Base-by-base conservation (phyloP, 495 filamentous ascomycete genomes). In the Hypoxylon perforatum region DNA sequence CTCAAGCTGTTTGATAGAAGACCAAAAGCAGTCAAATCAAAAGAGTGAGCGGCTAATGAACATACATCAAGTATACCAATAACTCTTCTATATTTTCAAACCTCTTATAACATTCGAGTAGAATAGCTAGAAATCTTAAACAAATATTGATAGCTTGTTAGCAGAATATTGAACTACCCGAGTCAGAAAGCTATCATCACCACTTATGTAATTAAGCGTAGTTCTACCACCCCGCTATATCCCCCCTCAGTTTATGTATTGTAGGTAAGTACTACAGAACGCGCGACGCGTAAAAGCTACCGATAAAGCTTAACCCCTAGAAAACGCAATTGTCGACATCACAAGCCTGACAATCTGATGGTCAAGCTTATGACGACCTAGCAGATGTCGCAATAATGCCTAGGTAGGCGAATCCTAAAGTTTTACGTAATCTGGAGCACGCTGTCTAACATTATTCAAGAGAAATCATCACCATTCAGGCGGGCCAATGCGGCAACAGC, bases 401-500 rank as follows among this genome's bases (percentile, higher is more conserved):
- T 46, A 83, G 82, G 82, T 84, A 79, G 23, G 39, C 21, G 4
- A 25, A 52, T 44, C 25, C 14, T 15, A 21, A 44, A 28, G 14
- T 23, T 7, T 51, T 19, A 15, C 15, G 41, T 39, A 33, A 33
- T 10, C 30, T 33, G 25, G 11, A 18, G 36, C 38, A 35, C 25
- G 19, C 4, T 3, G 22, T 49, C 57, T 75, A 58, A 73, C 60
- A 45, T 17, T 48, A 28, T 52, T 30, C n/a, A 54, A 98, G 95
- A 80, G 95, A 99, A 86, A 98, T 99, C 75, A 99, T 99, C 78
- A 99, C 96, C 36, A 91, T 99, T 64, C 95, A 99, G 81, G 94
- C 96, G 54, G 95, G 95, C 85, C 95, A 99, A 78, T 99, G 95
- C 87, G 95, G 95, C 85, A 99, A 99, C 78, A 97, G 93, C 84